phyloP scores from a whole-genome alignment of 2,329 filamentous ascomycete species.

The Xylaria multiplex region DNA sequence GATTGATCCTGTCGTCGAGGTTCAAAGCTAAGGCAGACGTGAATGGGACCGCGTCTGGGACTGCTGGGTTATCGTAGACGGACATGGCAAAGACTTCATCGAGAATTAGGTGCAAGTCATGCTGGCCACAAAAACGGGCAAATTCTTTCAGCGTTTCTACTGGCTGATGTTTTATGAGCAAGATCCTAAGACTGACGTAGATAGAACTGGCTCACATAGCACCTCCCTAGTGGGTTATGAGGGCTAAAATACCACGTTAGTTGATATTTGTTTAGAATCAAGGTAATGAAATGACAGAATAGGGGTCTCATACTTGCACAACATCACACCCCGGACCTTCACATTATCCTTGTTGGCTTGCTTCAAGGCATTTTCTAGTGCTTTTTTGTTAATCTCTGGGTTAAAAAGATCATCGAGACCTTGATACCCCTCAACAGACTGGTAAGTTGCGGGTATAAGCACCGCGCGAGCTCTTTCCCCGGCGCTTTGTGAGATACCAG shows the following conservation, averaged over 20 bases:
- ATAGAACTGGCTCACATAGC: neutral
- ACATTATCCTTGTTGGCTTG: neutral
- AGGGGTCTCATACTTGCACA: neutral
- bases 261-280: too few species aligned
- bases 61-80: conserved; percentile 1
- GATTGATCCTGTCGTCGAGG: neutral
- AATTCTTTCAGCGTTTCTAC: neutral
- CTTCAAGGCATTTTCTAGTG: neutral
- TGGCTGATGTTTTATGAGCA: neutral
- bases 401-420: neutral
- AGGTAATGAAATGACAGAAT: too few species aligned
- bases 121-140: neutral
- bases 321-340: neutral
- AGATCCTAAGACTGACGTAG: too few species aligned
- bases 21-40: neutral
- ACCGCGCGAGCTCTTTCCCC: too few species aligned
- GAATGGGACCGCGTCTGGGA: too few species aligned
- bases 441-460: neutral
- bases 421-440: neutral
- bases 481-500: neutral
- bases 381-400: neutral
- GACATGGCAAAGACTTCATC: conserved; percentile 9
- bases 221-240: neutral
- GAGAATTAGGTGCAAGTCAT: neutral
- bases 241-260: neutral